Evolutionary conservation across 495 filamentous ascomycete species (phyloP), one percentile per base, ranked within the genome.

Genomic region (Jackrogersella multiformis): DNA sequence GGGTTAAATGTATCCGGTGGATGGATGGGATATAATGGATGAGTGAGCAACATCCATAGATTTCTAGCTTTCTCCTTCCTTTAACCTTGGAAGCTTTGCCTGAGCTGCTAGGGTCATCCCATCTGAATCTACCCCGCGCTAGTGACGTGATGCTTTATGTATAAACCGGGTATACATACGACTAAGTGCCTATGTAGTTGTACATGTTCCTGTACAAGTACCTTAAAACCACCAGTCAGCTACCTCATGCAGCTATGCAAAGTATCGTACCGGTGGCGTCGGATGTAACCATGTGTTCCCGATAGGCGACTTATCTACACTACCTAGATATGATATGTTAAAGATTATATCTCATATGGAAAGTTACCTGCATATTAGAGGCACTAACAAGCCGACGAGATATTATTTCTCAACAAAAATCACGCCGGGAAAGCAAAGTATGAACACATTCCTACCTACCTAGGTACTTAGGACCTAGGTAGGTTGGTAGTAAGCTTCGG

Each of bases 111-210:
- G 42, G 21, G 38, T 45, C 39, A 59, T 23, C 41, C 35, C 61
- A 60, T 34, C 44, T 7, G 21, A 4, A 15, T 28, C 52, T 66
- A 63, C 68, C 68, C 68, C 68, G 68, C 68, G 68, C 63, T 67
- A 67, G 68, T 71, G 68, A 71, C 68, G 68, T 71, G 68, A 71
- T 71, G 68, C 41, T 71, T 64, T 61, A 38, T 52, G 30, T 2
- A 10, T 4, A 28, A 49, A 12, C 15, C 24, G 35, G 10, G 21
- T 16, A 34, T 41, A 39, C 21, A 24, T 42, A 15, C 34, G 15
- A 42, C n/a, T n/a, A n/a, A n/a, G n/a, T n/a, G n/a, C n/a, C n/a
- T n/a, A n/a, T n/a, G n/a, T n/a, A n/a, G n/a, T n/a, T 26, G 10
- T 49, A 49, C 45, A 49, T 32, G 44, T 28, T 28, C 24, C 38